These are phyloP conservation scores for Fusarium udum DNA, from an alignment of 2,329 filamentous ascomycete species.

Conservation along the genomic window DNA sequence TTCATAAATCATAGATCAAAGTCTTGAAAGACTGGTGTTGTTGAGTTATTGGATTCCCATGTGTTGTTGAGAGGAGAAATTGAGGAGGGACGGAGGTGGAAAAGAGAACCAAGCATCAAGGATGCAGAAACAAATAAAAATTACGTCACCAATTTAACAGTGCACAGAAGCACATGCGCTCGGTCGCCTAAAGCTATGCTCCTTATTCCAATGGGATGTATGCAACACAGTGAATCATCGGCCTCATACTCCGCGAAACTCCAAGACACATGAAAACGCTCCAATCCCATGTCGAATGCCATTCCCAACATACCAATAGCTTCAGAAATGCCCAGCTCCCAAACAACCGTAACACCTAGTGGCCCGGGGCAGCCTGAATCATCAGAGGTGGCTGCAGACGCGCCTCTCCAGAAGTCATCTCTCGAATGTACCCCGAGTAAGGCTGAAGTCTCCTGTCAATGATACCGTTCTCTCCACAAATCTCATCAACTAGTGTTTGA, in stretches of 20 bases:
- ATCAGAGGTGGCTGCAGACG: background rate
- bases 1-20: fast-evolving
- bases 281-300: background rate
- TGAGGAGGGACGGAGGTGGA: background rate
- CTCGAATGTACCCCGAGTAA: background rate
- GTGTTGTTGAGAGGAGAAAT: background rate
- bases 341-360: background rate
- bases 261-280: background rate
- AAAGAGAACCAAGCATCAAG: background rate
- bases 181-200: background rate
- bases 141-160: background rate
- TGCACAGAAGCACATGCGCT: no score
- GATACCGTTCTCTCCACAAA: background rate
- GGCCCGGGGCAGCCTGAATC: no score
- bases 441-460: background rate
- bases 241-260: background rate
- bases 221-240: background rate
- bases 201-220: background rate
- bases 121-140: no score
- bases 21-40: fast-evolving
- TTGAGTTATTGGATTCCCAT: fast-evolving
- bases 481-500: fast-evolving
- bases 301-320: fast-evolving
- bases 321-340: background rate
- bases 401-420: background rate